phyloP scores from a whole-genome alignment of 495 filamentous ascomycete genomes.

The Aspergillus nidulans region DNA sequence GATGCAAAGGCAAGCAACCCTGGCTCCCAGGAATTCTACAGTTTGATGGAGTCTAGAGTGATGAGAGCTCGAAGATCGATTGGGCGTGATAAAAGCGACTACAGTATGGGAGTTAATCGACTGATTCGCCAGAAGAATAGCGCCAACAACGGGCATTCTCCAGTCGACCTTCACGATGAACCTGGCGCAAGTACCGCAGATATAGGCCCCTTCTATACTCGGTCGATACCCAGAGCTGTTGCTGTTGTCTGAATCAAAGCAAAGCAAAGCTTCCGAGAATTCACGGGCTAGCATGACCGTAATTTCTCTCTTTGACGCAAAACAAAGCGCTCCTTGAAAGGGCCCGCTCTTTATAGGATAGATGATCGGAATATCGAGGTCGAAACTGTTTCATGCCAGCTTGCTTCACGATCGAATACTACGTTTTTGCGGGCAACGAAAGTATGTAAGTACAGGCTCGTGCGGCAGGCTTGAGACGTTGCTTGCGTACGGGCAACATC shows the following conservation, averaged over 20 bases:
- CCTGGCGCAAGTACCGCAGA: not conserved
- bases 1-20: not conserved
- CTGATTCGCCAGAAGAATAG: not conserved
- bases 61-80: not conserved
- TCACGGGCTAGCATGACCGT: constrained; percentile 1
- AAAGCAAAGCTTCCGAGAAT: constrained; percentile 5
- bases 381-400: constrained; percentile 16
- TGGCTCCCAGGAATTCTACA: not conserved
- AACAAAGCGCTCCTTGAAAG: constrained; percentile 18
- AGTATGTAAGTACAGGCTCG: constrained; percentile 24
- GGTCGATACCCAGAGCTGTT: not conserved
- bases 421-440: constrained; percentile 17
- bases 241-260: constrained; percentile 11
- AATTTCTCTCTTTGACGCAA: constrained; percentile 16
- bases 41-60: not conserved
- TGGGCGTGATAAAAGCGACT: not conserved
- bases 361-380: constrained; percentile 3
- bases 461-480: constrained; percentile 14
- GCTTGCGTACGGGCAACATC: not conserved
- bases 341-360: constrained; percentile 19
- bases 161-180: not conserved
- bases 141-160: not conserved
- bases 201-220: not conserved
- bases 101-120: not conserved
- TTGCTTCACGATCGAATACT: constrained; percentile 12